These are phyloP conservation scores for Lepidium sativum DNA, from an alignment of 345 rosid species.

Conservation along the genomic window DNA sequence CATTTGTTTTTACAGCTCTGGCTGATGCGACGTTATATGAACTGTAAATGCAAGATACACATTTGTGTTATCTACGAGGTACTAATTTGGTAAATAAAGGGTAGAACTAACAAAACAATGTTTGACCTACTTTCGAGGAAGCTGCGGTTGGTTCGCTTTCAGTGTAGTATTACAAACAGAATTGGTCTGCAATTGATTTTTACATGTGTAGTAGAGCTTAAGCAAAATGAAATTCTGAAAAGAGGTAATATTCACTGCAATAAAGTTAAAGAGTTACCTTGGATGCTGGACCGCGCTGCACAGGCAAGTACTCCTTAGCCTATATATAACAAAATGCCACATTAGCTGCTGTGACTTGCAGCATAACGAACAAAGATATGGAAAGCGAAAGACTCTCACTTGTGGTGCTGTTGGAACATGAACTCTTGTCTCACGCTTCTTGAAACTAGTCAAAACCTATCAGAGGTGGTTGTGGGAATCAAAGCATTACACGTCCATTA, in stretches of 20 bases:
- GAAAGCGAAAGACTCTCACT: conserved; percentile 34
- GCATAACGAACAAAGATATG: not conserved
- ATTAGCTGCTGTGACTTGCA: not conserved
- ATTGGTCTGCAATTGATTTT: conserved; percentile 37
- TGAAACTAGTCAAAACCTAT: conserved; percentile 39
- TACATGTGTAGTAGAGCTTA: not conserved
- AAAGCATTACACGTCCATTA: not conserved
- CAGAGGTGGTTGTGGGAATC: conserved; percentile 2
- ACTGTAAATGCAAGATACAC: conserved; percentile 31
- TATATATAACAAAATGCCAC: conserved; percentile 7
- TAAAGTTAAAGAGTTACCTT: conserved; percentile 16
- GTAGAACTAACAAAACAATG: not conserved
- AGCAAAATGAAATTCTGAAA: not conserved
- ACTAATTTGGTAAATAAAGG: not conserved
- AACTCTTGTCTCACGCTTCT: conserved; percentile 29
- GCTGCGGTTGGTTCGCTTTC: conserved; percentile 28
- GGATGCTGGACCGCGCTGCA: not conserved
- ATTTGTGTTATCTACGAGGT: not conserved
- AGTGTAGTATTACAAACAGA: conserved; percentile 18
- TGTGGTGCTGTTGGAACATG: conserved; percentile 31
- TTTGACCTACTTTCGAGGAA: conserved; percentile 38
- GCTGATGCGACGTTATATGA: conserved; percentile 23
- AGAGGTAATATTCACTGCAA: not conserved
- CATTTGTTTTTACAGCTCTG: conserved; percentile 18
- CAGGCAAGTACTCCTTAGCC: conserved; percentile 18